Conservation (phyloP, 208 protist genomes). For the Crithidia fasciculata region DNA sequence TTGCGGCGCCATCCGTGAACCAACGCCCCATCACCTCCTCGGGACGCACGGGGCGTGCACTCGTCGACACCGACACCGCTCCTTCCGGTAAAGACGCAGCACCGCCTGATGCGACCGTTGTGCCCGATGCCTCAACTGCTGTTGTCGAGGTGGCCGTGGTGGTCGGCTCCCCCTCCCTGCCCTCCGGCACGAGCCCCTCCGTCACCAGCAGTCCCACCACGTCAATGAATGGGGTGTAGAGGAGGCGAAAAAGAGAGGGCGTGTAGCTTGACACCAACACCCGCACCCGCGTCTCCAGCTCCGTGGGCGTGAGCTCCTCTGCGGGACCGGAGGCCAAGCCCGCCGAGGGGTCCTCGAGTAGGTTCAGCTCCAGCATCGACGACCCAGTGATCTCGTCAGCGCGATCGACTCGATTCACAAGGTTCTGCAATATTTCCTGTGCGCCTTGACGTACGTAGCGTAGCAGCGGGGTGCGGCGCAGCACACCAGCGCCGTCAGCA, state of each 20-base stretch:
- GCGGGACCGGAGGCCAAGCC: constrained; percentile 71
- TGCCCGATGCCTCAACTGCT: not conserved
- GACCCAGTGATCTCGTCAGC: not conserved
- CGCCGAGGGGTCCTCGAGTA: constrained; percentile 88
- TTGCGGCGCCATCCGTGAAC: constrained; percentile 71
- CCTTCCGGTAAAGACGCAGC: not conserved
- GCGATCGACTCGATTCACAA: constrained; percentile 11
- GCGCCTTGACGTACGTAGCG: no score
- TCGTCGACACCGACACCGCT: constrained; percentile 14
- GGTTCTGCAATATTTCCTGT: no score
- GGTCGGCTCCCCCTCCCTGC: not conserved
- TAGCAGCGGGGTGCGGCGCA: no score
- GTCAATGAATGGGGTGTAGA: constrained; percentile 84
- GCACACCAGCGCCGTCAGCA: no score
- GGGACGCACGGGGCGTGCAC: constrained; percentile 27
- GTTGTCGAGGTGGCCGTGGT: constrained; percentile 3
- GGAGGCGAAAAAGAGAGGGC: constrained; percentile 58
- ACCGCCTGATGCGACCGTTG: not conserved
- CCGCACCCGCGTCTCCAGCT: constrained; percentile 73
- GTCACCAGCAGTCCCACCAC: constrained; percentile 55
- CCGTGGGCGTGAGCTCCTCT: constrained; percentile 72
- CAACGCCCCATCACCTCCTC: constrained; percentile 64
- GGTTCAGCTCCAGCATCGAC: constrained; percentile 56
- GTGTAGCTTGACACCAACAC: constrained; percentile 59
- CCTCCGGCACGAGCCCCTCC: constrained; percentile 49